Evolutionary conservation across 1,139 yeast species (phyloP), one percentile per base, ranked within the genome.

Genomic region (Sugiyamaella novakii): DNA sequence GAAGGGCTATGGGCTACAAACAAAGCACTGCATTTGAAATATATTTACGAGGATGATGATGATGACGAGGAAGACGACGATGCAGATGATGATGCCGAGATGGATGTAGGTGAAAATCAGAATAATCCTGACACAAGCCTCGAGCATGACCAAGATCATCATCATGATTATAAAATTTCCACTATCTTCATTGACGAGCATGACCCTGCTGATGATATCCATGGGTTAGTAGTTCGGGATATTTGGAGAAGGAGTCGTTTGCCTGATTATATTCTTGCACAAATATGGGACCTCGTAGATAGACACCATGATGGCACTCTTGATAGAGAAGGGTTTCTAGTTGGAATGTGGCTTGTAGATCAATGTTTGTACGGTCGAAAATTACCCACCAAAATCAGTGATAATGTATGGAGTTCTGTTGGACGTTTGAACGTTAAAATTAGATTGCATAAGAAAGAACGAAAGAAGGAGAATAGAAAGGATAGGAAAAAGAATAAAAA

Each of bases 331-430:
- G 91, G 91, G 55, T 92, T 92, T 61, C 70, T 91, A 34, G 94
- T 89, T 11, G 98, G 96, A 0, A 88, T 86, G 87, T 91, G 98
- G 98, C 69, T 88, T 5, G 92, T 91, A 1, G 98, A 91, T 66
- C 98, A 91, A 66, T 87, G 96, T 62, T 73, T 91, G n/a, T 92
- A 91, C 63, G 98, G 98, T 0, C 75, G 96, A 31, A 92, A 92
- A 65, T 71, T 92, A 45, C 97, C 98, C 0, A 77, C 79, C 56
- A 70, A 69, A 78, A 75, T 58, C 15, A 66, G 64, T 21, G 62
- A 63, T 22, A 63, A 61, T 11, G 62, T 71, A 3, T 71, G 75
- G 75, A 62, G 65, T 33, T 62, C 70, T 35, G 71, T 70, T 1
- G 70, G 72, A 7, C 64, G 73, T 45, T 64, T 74, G 39, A 72